These are phyloP conservation scores for Picea glauca DNA, from an alignment of 75 land plant species.

Conservation along the genomic window DNA sequence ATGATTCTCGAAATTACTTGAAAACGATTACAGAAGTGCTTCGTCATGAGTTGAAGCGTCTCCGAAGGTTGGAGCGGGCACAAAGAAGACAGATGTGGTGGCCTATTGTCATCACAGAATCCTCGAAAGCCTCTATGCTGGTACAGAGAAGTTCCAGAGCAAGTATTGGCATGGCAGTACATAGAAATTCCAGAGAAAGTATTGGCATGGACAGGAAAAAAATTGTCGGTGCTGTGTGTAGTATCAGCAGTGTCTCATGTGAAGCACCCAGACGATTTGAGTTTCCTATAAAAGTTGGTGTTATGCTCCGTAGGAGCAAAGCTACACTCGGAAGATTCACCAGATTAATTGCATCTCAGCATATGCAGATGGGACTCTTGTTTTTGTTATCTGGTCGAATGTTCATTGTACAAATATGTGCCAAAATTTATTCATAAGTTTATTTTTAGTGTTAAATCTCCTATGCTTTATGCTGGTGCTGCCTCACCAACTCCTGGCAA, in stretches of 20 bases:
- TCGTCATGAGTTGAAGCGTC: conserved; percentile 49
- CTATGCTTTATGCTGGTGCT: no score
- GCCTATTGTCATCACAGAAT: conserved; percentile 45
- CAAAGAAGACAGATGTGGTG: conserved; percentile 53
- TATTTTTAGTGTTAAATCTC: no score
- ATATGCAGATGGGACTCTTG: conserved; percentile 69
- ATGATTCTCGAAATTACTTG: conserved; percentile 75
- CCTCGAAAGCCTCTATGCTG: background rate
- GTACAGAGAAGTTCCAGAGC: conserved; percentile 2
- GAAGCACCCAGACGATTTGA: background rate
- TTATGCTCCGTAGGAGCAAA: conserved; percentile 22
- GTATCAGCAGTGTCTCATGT: background rate
- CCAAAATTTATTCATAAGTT: conserved; percentile 4
- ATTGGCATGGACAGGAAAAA: background rate
- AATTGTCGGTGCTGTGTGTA: conserved; percentile 19
- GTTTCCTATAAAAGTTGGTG: conserved; percentile 15
- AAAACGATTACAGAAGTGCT: conserved; percentile 38
- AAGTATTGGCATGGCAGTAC: conserved; percentile 6
- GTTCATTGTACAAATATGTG: conserved; percentile 18
- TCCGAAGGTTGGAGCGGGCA: conserved; percentile 49
- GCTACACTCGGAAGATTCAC: conserved; percentile 43
- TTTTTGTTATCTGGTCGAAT: conserved; percentile 54
- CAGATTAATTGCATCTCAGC: conserved; percentile 63
- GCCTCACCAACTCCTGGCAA: no score
- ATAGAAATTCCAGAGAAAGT: conserved; percentile 5